Percentiles rank a stretch among this genome's conserved stretches.
These are phyloP conservation scores for Pythium rishiriense DNA, from an alignment of 352 stramenopile species.

Conservation along the genomic window DNA sequence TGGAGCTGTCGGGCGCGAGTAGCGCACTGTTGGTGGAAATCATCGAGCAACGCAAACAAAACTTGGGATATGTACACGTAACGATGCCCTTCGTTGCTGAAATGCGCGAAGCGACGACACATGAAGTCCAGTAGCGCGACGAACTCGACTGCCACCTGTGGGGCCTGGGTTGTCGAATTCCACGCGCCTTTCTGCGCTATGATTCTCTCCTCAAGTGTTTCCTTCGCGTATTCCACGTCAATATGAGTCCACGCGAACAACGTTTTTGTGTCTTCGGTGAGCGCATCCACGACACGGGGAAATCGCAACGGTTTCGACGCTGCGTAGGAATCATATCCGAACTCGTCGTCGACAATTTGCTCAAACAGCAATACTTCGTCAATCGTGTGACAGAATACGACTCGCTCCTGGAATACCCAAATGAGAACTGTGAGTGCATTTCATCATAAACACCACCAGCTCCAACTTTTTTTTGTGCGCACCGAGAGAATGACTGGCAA, in stretches of 20 bases:
- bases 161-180: neutral
- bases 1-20: slow-evolving; percentile 11
- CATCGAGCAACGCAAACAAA: slow-evolving; percentile 46
- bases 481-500: slow-evolving; percentile 46
- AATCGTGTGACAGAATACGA: slow-evolving; percentile 62
- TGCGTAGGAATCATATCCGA: slow-evolving; percentile 60
- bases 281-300: slow-evolving; percentile 60
- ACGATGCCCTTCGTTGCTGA: slow-evolving; percentile 62
- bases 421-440: neutral
- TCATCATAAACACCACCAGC: neutral
- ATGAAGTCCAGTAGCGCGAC: slow-evolving; percentile 65
- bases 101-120: slow-evolving; percentile 59
- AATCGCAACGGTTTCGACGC: slow-evolving; percentile 40
- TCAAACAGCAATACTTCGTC: slow-evolving; percentile 82
- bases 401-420: slow-evolving; percentile 2
- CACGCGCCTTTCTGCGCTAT: slow-evolving; percentile 15
- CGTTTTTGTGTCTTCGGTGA: slow-evolving; percentile 48
- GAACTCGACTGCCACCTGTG: slow-evolving; percentile 35
- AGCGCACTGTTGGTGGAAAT: slow-evolving; percentile 26
- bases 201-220: slow-evolving; percentile 29
- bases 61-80: slow-evolving; percentile 84
- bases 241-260: slow-evolving; percentile 69
- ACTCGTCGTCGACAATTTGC: slow-evolving; percentile 55
- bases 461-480: neutral
- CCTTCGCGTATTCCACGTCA: slow-evolving; percentile 55